Percentiles rank a stretch among this genome's conserved stretches.
phyloP scores from a whole-genome alignment of 129 eudicot genomes.

The Helichrysum umbraculigerum region DNA sequence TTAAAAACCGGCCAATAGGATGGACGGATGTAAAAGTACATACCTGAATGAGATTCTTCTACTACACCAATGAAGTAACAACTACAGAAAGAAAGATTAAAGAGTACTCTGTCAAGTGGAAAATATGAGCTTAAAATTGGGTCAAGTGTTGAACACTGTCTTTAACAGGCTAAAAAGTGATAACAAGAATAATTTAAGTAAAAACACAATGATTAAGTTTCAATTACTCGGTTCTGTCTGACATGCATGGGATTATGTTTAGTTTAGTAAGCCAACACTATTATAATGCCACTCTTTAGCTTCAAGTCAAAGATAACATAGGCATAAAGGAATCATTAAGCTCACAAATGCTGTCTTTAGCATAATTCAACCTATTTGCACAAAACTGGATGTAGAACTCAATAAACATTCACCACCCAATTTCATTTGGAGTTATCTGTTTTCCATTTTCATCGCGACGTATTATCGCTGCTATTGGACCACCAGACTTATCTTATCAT shows the following conservation, averaged over 20 bases:
- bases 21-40: slow-evolving; percentile 6
- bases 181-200: slow-evolving; percentile 19
- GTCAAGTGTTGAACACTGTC: slow-evolving; percentile 16
- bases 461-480: not conserved
- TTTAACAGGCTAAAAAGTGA: slow-evolving; percentile 13
- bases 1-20: not conserved
- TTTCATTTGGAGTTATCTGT: not conserved
- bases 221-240: slow-evolving; percentile 33
- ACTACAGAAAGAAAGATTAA: slow-evolving; percentile 12
- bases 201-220: slow-evolving; percentile 38
- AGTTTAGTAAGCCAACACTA: slow-evolving; percentile 23
- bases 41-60: slow-evolving; percentile 28
- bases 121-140: slow-evolving; percentile 14
- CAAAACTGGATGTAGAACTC: slow-evolving; percentile 18
- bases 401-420: slow-evolving; percentile 8
- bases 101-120: slow-evolving; percentile 4
- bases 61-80: slow-evolving; percentile 18
- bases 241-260: slow-evolving; percentile 44
- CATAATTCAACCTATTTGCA: slow-evolving; percentile 19
- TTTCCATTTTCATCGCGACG: slow-evolving; percentile 7
- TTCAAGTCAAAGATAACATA: slow-evolving; percentile 49
- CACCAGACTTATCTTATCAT: slow-evolving; percentile 3
- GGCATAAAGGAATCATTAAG: slow-evolving; percentile 34
- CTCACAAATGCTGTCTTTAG: slow-evolving; percentile 33
- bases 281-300: slow-evolving; percentile 45